A percentile compares a stretch with the other conserved stretches of the same genome.
These are phyloP conservation scores for Nannizzia gypsea DNA, from an alignment of 2,329 filamentous ascomycete genomes.

Conservation along the genomic window DNA sequence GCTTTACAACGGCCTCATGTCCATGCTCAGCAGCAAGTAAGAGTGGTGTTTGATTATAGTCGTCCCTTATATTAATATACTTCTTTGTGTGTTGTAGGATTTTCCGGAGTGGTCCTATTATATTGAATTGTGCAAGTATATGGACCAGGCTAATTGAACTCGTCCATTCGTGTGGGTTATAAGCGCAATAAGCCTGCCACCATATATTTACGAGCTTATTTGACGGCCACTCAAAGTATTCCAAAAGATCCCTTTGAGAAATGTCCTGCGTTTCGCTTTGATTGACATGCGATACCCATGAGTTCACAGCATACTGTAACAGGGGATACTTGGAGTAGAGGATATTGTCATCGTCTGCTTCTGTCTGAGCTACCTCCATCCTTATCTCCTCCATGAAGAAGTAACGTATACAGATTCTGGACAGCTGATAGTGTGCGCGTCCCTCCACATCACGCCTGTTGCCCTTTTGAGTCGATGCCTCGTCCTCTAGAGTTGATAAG, in stretches of 20 bases:
- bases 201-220: not conserved
- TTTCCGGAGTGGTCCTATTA: too few relatives aligned
- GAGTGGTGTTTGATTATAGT: not conserved
- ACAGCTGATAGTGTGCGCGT: not conserved
- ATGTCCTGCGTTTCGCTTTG: not conserved
- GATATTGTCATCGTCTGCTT: not conserved
- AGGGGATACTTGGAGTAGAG: not conserved
- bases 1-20: not conserved
- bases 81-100: not conserved
- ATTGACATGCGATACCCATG: not conserved
- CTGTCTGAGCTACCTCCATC: not conserved
- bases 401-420: not conserved
- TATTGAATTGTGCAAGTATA: too few relatives aligned
- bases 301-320: not conserved
- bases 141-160: too few relatives aligned
- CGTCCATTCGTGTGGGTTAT: too few relatives aligned
- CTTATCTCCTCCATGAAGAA: not conserved
- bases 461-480: not conserved
- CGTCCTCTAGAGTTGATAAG: not conserved
- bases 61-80: not conserved
- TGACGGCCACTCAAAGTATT: not conserved
- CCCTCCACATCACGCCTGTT: not conserved
- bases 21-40: not conserved
- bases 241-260: not conserved
- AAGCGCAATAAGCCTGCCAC: too few relatives aligned